Base-by-base conservation (phyloP, 179 eudicot species). In the Sideroxylon spinosum region DNA sequence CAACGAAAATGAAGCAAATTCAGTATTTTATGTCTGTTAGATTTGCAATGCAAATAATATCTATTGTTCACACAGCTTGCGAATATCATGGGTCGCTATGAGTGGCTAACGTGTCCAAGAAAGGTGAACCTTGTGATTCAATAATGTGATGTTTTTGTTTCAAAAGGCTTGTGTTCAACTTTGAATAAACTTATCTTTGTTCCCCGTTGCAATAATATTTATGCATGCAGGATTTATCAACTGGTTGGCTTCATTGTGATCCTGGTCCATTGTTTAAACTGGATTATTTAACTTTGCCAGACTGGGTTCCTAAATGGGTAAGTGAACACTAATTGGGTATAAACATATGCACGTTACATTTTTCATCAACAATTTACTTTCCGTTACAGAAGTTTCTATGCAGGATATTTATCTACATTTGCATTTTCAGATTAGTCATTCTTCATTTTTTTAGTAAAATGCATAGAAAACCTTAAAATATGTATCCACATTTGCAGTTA, bases 201-300 rank as follows among this genome's bases (percentile, higher is more conserved):
- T 37, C 17, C 25, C 22, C 28, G 10, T 77, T 60, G 16, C 71
- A 32, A 44, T 56, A 37, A 66, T 23, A 32, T 26, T 56, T 37
- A 66, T 23, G 14, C 28, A 29, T 82, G 75, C 84, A 95, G 99
- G 99, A 95, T 84, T 88, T 95, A 79, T 89, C 99, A n/a, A 90
- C 97, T 78, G 90, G 93, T 50, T 95, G 99, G 99, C 99, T 95
- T 80, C 88, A 95, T 50, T 95, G 99, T 81, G 98, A 93, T 88
- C 99, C 99, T 70, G 98, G 93, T 57, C 89, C 89, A 17, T 68
- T 91, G 76, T 95, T 88, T 84, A 91, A 82, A 81, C 94, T 94
- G 3, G 98, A 93, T 83, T 82, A 81, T 76, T 89, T 83, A 77
- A 79, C 80, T 66, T 79, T 95, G 73, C 95, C 93, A 16, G 81